Evolutionary conservation across 139 green algal species (phyloP), one percentile per base, ranked within the genome.

Genomic region (Auxenochlorella protothecoides): DNA sequence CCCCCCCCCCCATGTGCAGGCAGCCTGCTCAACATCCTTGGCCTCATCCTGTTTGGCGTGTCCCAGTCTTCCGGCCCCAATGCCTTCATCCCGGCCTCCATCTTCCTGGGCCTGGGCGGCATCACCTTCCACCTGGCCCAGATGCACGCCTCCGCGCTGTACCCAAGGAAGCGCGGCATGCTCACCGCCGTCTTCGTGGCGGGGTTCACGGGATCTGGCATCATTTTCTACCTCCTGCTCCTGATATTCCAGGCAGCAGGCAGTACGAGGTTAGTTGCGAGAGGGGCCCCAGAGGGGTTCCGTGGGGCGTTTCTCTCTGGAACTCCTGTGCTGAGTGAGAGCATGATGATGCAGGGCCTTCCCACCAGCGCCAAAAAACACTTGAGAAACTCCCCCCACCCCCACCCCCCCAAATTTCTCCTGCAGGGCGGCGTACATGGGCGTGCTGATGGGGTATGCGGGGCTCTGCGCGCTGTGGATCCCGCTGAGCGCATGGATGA

Each of bases 121-220:
- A 88, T 88, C 63, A 87, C 81, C 27, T 88, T 86, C 68, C 84
- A 88, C 68, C 73, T 88, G 11, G 71, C 76, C 7, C 79, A 88
- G 77, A 76, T 88, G 16, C 84, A 88, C 74, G 81, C 87, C 16
- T 77, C 73, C n/a, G 73, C 78, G 15, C 72, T 88, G 44, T 88
- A 79, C 54, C 84, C 84, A 2, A 59, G 75, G 5, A 72, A 74
- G 71, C 70, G 81, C 11, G 84, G 84, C 51, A 68, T 88, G 2
- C 71, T 88, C 12, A 78, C 81, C 14, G 74, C 65, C 55, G 59
- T 87, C 8, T 79, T 87, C 51, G 81, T 88, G 63, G 78, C 84
- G 52, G 84, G 84, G 56, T 88, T 87, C 72, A 88, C 84, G 9
- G 84, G 84, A 59, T 87, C 68, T 62, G 81, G 74, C 53, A 87